These are phyloP conservation scores for Podila epigama DNA, from an alignment of 192 early-diverging fungal genomes.

Conservation along the genomic window DNA sequence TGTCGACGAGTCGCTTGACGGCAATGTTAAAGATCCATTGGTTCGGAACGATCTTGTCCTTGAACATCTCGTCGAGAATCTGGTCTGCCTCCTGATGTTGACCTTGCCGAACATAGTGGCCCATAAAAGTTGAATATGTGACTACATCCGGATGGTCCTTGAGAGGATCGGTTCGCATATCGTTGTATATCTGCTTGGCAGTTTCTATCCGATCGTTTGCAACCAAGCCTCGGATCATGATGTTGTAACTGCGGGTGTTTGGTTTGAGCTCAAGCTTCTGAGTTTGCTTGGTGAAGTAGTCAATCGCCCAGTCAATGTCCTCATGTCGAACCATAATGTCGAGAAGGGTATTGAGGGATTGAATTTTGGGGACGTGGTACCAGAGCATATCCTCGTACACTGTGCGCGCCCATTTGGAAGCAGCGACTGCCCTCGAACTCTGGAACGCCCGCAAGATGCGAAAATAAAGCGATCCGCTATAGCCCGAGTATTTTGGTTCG, in stretches of 20 bases:
- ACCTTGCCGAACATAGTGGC: constrained; percentile 16
- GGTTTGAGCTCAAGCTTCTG: not conserved
- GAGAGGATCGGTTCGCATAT: constrained; percentile 20
- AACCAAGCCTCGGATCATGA: constrained; percentile 31
- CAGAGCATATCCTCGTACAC: constrained; percentile 37
- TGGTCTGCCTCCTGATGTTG: constrained; percentile 16
- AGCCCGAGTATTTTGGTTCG: not conserved
- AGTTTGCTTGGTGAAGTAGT: constrained; percentile 10
- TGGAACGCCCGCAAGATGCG: constrained; percentile 22
- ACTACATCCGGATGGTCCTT: constrained; percentile 8
- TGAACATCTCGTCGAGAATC: constrained; percentile 32
- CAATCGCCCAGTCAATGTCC: constrained; percentile 10
- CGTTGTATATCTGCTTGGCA: constrained; percentile 19
- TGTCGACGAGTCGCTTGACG: constrained; percentile 24
- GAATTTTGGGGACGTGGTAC: constrained; percentile 1
- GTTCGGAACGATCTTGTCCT: constrained; percentile 33
- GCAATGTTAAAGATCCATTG: constrained; percentile 37
- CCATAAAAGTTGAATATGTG: constrained; percentile 38
- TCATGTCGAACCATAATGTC: constrained; percentile 30
- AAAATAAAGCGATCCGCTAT: constrained; percentile 9
- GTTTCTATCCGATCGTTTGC: not conserved
- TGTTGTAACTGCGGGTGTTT: constrained; percentile 23
- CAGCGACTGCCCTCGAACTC: not conserved
- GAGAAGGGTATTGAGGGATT: constrained; percentile 20
- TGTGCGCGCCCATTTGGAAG: constrained; percentile 14